Conservation (phyloP, 768 basidiomycete genomes). For the Tubosaeta sp. region DNA sequence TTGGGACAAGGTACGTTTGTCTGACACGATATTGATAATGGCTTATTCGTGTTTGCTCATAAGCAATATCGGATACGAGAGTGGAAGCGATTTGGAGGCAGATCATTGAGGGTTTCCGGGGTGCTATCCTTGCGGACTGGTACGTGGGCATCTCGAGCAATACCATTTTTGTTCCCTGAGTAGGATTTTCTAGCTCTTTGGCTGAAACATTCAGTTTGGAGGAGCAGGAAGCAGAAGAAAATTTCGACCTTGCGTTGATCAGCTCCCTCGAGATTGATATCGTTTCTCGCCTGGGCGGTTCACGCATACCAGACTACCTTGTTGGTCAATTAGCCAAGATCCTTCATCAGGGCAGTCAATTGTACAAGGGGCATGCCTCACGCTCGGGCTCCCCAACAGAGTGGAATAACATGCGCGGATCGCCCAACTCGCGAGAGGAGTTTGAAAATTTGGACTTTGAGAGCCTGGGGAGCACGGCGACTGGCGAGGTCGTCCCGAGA, state of each 20-base stretch:
- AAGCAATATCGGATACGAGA: slow-evolving; percentile 58
- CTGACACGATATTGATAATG: not conserved
- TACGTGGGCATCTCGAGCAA: slow-evolving; percentile 32
- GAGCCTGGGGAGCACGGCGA: slow-evolving; percentile 56
- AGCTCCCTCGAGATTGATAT: slow-evolving; percentile 76
- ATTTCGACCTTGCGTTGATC: slow-evolving; percentile 80
- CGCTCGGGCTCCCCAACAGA: slow-evolving; percentile 11
- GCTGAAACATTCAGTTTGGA: slow-evolving; percentile 57
- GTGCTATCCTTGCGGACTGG: slow-evolving; percentile 84
- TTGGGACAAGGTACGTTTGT: slow-evolving; percentile 46
- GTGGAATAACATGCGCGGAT: slow-evolving; percentile 5
- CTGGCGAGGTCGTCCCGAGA: slow-evolving; percentile 54
- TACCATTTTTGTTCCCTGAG: not conserved
- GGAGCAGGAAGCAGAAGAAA: slow-evolving; percentile 73
- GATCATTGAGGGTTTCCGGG: slow-evolving; percentile 74
- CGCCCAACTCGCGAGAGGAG: slow-evolving; percentile 17
- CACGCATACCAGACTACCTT: slow-evolving; percentile 66
- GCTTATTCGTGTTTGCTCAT: not conserved
- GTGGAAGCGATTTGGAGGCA: slow-evolving; percentile 85
- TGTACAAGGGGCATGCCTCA: slow-evolving; percentile 40
- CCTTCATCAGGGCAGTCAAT: slow-evolving; percentile 65
- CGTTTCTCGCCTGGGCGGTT: slow-evolving; percentile 67
- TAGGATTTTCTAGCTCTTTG: slow-evolving; percentile 41
- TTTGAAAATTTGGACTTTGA: slow-evolving; percentile 39
- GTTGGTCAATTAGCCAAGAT: slow-evolving; percentile 65